phyloP scores from a whole-genome alignment of 768 basidiomycete genomes.

The Phaffia tasmanica region DNA sequence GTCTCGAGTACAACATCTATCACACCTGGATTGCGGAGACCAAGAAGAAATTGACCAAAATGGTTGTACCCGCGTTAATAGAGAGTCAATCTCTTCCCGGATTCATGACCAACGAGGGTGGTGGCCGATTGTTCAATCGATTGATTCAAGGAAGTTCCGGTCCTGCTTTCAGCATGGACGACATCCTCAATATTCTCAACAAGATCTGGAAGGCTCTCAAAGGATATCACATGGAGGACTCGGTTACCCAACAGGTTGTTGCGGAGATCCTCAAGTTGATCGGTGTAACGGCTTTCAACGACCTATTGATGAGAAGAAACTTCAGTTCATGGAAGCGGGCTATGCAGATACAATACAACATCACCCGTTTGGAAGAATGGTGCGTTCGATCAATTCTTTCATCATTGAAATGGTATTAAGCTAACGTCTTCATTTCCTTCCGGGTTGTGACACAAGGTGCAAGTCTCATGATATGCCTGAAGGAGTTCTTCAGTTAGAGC shows the following conservation, averaged over 20 bases:
- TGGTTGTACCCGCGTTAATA: constrained; percentile 97
- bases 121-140: constrained; percentile 85
- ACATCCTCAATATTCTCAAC: constrained; percentile 89
- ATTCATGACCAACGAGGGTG: constrained; percentile 89
- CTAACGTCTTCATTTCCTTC: constrained; percentile 20
- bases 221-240: constrained; percentile 97
- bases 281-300: constrained; percentile 95
- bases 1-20: constrained; percentile 98
- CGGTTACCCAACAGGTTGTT: constrained; percentile 80
- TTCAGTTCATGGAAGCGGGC: constrained; percentile 99
- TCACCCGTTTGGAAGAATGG: constrained; percentile 46
- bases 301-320: constrained; percentile 93
- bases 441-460: constrained; percentile 92
- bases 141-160: constrained; percentile 53
- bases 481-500: constrained; percentile 90
- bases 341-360: constrained; percentile 99
- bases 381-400: neutral
- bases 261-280: constrained; percentile 91
- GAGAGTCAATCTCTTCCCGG: constrained; percentile 96
- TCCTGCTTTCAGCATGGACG: constrained; percentile 96
- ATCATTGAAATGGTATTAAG: constrained; percentile 21
- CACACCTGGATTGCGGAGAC: constrained; percentile 99
- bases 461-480: constrained; percentile 99
- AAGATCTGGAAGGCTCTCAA: constrained; percentile 97
- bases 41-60: constrained; percentile 89